Conservation (phyloP, 1,284 basidiomycete species). For the Rhizoctonia solani region DNA sequence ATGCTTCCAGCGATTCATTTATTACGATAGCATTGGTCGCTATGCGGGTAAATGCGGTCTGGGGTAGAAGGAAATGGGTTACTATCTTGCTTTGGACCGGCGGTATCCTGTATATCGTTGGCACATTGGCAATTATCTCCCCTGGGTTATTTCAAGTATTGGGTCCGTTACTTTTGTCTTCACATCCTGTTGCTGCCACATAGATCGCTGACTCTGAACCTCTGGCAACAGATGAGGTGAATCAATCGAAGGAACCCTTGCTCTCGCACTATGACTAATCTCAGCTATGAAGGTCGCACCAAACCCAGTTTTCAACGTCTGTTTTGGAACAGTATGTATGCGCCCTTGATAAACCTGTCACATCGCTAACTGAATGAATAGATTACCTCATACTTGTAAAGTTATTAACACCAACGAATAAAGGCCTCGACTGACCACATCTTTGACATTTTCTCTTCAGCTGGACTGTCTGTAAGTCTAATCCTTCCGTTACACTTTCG, state of each 20-base stretch:
- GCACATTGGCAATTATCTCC: conserved; percentile 30
- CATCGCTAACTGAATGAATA: neutral
- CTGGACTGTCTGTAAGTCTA: conserved; percentile 28
- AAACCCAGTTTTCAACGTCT: conserved; percentile 34
- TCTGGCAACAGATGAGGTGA: neutral
- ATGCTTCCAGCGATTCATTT: neutral
- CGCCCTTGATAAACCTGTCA: neutral
- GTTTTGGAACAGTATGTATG: conserved; percentile 27
- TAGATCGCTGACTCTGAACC: too few species aligned
- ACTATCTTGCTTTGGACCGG: conserved; percentile 6
- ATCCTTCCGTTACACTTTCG: neutral
- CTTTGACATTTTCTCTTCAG: neutral
- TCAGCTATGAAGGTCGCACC: conserved; percentile 10
- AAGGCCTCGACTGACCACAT: neutral
- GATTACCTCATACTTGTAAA: conserved; percentile 32
- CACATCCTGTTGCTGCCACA: neutral
- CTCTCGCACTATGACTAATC: neutral
- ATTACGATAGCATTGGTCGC: conserved; percentile 32
- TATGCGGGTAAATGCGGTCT: conserved; percentile 36
- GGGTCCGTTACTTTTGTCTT: conserved; percentile 1
- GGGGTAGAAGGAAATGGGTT: conserved; percentile 32
- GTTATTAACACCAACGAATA: neutral
- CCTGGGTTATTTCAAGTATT: conserved; percentile 26
- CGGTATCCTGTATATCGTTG: conserved; percentile 21
- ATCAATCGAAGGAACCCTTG: neutral